Evolutionary conservation across 192 early-diverging fungal genomes (phyloP), one percentile per base, ranked within the genome.

Genomic region (Thamnidium elegans): DNA sequence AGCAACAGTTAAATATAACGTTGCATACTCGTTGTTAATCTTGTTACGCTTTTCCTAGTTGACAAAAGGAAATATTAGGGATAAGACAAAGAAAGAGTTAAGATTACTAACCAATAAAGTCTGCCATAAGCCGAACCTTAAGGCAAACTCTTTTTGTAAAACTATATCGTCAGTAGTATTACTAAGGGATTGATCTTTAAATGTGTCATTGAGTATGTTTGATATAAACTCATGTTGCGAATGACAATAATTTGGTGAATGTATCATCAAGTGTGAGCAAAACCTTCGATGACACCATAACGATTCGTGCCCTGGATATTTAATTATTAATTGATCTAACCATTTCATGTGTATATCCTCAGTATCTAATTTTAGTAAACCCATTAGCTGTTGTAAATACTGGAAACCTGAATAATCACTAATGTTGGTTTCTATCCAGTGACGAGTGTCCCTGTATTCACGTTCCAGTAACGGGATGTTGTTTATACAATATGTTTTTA

Each of bases 281-380:
- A 76, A 79, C 26, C 82, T 75, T 20, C 78, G 64, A 70, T 84
- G 79, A 30, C 69, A 79, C 82, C 82, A 84, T 19, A 81, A 48
- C 1, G 79, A 63, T 55, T 84, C 82, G 48, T 84, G 79, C 30
- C 79, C 79, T 19, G 79, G 79, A 26, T 79, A 84, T 50, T 51
- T 60, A 36, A 42, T 19, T 13, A 81, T 71, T 13, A 79, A 36
- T 15, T 43, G 47, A 30, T 66, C 46, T 5, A 68, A 3, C 71
- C 71, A 73, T 0, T 4, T 36, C 7, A 58, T 21, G 48, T 73
- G 71, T 36, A 4, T 36, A 4, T 45, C 71, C 17, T 15, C 8
- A n/a, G 26, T 23, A 32, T 61, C 43, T 7, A 17, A 17, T 23
- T 5, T 1, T 14, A 5, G 13, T 59, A 61, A 8, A 67, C 19